Evolutionary conservation across 495 filamentous ascomycete genomes (phyloP), one percentile per base, ranked within the genome.

Genomic region (Daldinia bambusicola): DNA sequence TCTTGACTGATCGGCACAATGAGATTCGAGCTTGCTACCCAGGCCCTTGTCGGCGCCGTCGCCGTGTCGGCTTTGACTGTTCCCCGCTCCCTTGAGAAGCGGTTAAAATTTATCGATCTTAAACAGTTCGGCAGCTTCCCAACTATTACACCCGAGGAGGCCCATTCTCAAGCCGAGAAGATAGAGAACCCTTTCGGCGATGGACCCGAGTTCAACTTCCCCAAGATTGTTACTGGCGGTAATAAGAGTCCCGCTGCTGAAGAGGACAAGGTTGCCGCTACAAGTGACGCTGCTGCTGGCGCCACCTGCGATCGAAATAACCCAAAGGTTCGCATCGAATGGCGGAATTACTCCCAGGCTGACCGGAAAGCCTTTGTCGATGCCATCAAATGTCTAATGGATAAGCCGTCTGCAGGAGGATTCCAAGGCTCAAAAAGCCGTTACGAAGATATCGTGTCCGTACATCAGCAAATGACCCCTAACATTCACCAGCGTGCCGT

Each of bases 371-470:
- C 72, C 48, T 80, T 79, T 59, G 79, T 80, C 41, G 41, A 61
- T 18, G 78, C 70, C 55, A 78, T 79, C 57, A 74, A 78, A 67
- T 80, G 78, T 55, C 67, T 80, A n/a, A 73, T 78, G 66, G 61
- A 48, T 53, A 74, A 74, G 62, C 77, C 77, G n/a, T 79, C 78
- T 3, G 52, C 48, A 1, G 77, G 75, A 45, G 41, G 31, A 38
- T 81, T 64, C 66, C 63, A 68, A 13, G 76, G 76, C 31, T 61
- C 76, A 6, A 43, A 61, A 16, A 79, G 59, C 74, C 70, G 79
- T 43, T 82, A 80, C 41, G 80, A 81, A 18, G 79, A 82, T 48
- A 67, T 82, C 13, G 72, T 80, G 40, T 80, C 78, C 51, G 79
- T 80, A 14, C 80, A 82, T 74, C 78, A 80, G 61, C 71, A 74